Base-by-base conservation (phyloP, 495 filamentous ascomycete species). In the Aspergillus bertholletiae region DNA sequence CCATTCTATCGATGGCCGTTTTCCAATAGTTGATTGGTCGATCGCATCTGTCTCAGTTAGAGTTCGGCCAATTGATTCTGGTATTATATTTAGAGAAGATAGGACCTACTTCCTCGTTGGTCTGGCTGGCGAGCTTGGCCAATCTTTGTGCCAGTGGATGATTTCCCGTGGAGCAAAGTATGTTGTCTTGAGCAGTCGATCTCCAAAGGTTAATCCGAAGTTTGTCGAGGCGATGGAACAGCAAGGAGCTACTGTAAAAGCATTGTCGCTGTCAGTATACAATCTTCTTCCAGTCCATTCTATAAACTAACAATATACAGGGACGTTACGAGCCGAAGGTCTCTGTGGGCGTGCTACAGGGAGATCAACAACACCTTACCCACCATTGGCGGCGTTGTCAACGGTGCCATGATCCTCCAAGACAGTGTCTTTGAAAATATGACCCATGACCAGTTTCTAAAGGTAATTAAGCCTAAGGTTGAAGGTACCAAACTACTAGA, bases 31-130 rank as follows among this genome's bases (percentile, higher is more conserved):
- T 32, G 30, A 32, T 12, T 32, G 30, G 30, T 3, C 30, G 3
- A 11, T 3, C 30, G 30, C 9, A 32, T 32, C 30, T 32, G 30
- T 32, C 7, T 9, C 30, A 2, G 30, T 11, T 12, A 3, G 9
- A 11, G 30, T 32, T 3, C 30, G 8, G 8, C 30, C 30, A 2
- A 32, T 32, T 9, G 30, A 32, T 32, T 5, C 30, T 2, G 30
- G 30, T 9, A 32, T 32, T 2, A 32, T 32, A 2, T 37, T 15
- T 17, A 47, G 27, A 37, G 18, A 15, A 5, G 20, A 75, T 54
- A 77, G 69, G 58, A 79, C 82, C 0, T 87, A 87, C 55, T 53
- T 78, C 6, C 62, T 87, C 0, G 61, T 80, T 12, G 84, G 84
- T 12, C 55, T 85, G 13, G 79, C 77, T 6, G 76, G 82, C n/a